phyloP scores from a whole-genome alignment of 2,329 filamentous ascomycete species.

The Penicillium sp. region DNA sequence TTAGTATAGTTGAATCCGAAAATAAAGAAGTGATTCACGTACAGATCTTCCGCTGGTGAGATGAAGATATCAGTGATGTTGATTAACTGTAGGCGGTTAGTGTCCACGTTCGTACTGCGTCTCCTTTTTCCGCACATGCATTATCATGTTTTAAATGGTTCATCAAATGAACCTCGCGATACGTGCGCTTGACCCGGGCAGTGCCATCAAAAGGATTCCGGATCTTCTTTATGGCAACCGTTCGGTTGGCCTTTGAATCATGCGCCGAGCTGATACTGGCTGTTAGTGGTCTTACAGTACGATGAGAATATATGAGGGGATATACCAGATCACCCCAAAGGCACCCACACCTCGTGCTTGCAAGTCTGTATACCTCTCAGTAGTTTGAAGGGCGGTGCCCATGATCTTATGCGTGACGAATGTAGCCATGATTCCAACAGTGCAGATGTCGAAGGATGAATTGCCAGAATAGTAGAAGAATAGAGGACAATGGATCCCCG shows the following conservation, averaged over 20 bases:
- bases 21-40: not conserved
- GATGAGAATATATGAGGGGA: not conserved
- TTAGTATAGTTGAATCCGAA: not conserved
- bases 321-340: slow-evolving; percentile 7
- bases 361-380: slow-evolving; percentile 3
- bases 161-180: slow-evolving; percentile 9
- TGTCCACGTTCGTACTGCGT: no score
- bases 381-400: slow-evolving; percentile 2
- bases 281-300: not conserved
- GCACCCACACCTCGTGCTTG: not conserved
- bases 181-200: slow-evolving; percentile 5
- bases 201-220: not conserved
- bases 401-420: slow-evolving; percentile 5
- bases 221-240: slow-evolving; percentile 9
- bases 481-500: not conserved
- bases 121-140: not conserved
- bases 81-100: slow-evolving; percentile 3
- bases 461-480: not conserved
- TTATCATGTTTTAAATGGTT: slow-evolving; percentile 15
- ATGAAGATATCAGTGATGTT: slow-evolving; percentile 10
- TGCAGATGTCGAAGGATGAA: not conserved
- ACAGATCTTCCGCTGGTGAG: slow-evolving; percentile 10
- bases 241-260: slow-evolving; percentile 2
- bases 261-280: not conserved
- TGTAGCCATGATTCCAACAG: not conserved